Conservation (phyloP, 2,329 filamentous ascomycete genomes). For the Decorospora gaudefroyi region DNA sequence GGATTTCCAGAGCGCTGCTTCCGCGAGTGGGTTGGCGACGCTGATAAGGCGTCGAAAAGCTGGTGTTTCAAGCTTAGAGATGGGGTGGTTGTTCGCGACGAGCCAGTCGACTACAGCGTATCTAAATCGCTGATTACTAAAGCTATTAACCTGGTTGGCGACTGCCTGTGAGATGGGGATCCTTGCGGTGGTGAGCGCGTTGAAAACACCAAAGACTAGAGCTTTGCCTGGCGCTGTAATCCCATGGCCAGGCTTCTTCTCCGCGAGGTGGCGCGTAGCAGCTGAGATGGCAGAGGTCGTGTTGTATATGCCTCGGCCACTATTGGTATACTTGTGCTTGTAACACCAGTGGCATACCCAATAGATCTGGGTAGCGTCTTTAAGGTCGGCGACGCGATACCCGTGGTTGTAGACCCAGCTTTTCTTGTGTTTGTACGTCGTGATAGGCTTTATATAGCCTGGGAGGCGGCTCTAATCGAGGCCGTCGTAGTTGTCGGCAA, state of each 20-base stretch:
- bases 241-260: background rate
- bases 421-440: background rate
- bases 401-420: constrained; percentile 2
- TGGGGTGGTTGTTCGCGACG: constrained; percentile 12
- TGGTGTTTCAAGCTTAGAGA: constrained; percentile 5
- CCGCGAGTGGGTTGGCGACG: constrained; percentile 4
- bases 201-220: background rate
- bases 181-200: background rate
- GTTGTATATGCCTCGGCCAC: background rate
- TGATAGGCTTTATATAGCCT: background rate
- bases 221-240: background rate
- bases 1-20: constrained; percentile 5
- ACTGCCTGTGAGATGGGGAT: background rate
- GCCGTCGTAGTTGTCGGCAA: constrained; percentile 4
- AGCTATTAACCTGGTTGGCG: constrained; percentile 4
- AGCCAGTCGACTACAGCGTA: constrained; percentile 6
- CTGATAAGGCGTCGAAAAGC: constrained; percentile 4
- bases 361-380: background rate
- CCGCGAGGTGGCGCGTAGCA: background rate
- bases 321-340: background rate
- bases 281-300: background rate
- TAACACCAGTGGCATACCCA: constrained; percentile 4
- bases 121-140: constrained; percentile 7
- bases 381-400: constrained; percentile 1
- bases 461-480: constrained; percentile 4